A percentile compares a stretch with the other conserved stretches of the same genome.
Evolutionary conservation across 2,329 filamentous ascomycete species (phyloP).

Genomic region (Ophiostoma piceae): DNA sequence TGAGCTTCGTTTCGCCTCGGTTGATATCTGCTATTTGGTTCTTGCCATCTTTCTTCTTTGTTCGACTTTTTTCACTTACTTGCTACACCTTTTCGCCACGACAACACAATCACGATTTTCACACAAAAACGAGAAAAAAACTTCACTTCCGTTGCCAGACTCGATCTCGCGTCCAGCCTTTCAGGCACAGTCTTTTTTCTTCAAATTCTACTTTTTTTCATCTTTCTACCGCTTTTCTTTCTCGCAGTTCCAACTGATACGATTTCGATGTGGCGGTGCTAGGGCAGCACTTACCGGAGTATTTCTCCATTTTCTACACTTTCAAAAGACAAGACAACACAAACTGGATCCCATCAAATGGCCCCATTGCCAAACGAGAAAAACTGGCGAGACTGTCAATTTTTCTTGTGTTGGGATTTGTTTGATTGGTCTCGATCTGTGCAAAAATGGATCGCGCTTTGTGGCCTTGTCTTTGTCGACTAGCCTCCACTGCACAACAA

Average conservation of each 20-base stretch:
- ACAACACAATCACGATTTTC: slow-evolving; percentile 21
- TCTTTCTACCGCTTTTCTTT: background rate
- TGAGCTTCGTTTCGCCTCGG: slow-evolving; percentile 1
- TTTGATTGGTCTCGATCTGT: background rate
- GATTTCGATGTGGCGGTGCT: slow-evolving; percentile 1
- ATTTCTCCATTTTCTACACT: background rate
- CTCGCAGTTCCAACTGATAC: background rate
- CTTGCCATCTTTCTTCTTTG: background rate
- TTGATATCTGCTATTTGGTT: background rate
- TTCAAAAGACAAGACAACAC: background rate
- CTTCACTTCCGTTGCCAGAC: slow-evolving; percentile 11
- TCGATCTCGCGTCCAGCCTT: slow-evolving; percentile 9
- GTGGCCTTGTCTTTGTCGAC: background rate
- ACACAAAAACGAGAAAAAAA: slow-evolving; percentile 19
- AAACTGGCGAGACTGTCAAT: background rate
- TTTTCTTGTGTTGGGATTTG: background rate
- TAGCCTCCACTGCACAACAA: background rate
- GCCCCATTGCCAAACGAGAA: background rate
- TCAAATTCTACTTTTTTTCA: background rate
- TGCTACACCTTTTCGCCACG: slow-evolving; percentile 2
- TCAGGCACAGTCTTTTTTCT: slow-evolving; percentile 10
- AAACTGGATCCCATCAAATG: background rate
- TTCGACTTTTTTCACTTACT: background rate
- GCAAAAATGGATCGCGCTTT: background rate
- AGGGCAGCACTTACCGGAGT: background rate